These are phyloP conservation scores for Fusarium stilboides DNA, from an alignment of 2,329 filamentous ascomycete genomes.

Conservation along the genomic window DNA sequence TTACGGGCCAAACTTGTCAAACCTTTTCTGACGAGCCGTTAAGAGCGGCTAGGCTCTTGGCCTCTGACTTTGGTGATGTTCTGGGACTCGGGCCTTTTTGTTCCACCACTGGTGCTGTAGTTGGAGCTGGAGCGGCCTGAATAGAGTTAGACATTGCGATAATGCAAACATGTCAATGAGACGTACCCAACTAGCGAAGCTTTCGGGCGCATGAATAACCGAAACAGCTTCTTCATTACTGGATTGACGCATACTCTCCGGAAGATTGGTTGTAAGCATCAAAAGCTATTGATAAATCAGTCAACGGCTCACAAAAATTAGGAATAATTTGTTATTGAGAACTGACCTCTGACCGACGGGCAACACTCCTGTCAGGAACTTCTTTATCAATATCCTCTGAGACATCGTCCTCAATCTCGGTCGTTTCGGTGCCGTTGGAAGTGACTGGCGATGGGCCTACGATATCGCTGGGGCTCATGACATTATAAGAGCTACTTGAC, in stretches of 20 bases:
- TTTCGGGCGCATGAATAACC: conserved; percentile 90
- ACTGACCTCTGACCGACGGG: conserved; percentile 54
- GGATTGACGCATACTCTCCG: conserved; percentile 70
- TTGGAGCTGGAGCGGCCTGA: conserved; percentile 61
- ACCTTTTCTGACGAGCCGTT: conserved; percentile 48
- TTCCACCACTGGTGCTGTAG: conserved; percentile 45
- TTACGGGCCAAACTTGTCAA: not conserved
- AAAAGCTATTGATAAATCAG: conserved; percentile 58
- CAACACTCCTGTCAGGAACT: conserved; percentile 22
- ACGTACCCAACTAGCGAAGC: conserved; percentile 84
- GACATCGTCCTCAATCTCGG: conserved; percentile 86
- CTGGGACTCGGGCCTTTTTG: conserved; percentile 55
- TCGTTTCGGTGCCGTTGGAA: conserved; percentile 85
- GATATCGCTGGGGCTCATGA: conserved; percentile 76
- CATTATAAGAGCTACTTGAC: conserved; percentile 66
- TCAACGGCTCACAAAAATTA: conserved; percentile 25
- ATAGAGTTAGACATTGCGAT: conserved; percentile 40
- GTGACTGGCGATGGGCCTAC: conserved; percentile 88
- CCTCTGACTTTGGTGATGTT: conserved; percentile 57
- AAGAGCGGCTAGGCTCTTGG: conserved; percentile 52
- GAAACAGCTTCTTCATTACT: conserved; percentile 86
- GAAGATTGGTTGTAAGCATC: conserved; percentile 70
- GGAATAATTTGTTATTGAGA: not conserved
- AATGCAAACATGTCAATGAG: not conserved
- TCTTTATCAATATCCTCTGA: conserved; percentile 70